phyloP scores from a whole-genome alignment of 164 flowering plant genomes.

The Aristolochia contorta region DNA sequence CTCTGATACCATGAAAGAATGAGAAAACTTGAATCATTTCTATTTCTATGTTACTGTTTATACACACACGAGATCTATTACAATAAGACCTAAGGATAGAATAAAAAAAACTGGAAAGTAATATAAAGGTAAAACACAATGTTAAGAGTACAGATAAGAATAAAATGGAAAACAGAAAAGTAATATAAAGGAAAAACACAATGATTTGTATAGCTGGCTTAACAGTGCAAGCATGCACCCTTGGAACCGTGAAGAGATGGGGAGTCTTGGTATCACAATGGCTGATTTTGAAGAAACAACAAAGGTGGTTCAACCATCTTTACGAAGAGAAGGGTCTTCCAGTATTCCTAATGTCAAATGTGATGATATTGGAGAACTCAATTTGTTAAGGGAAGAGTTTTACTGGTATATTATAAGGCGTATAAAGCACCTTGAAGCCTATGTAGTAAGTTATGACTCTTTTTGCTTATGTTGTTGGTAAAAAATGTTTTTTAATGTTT shows the following conservation, averaged over 20 bases:
- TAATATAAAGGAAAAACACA: too few relatives aligned
- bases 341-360: constrained; percentile 75
- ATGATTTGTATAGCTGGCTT: too few relatives aligned
- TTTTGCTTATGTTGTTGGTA: background rate
- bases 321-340: constrained; percentile 88
- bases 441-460: constrained; percentile 38
- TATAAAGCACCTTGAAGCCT: constrained; percentile 54
- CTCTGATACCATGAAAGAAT: too few relatives aligned
- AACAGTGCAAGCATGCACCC: too few relatives aligned
- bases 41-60: too few relatives aligned
- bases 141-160: too few relatives aligned
- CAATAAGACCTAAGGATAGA: too few relatives aligned
- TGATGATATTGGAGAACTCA: constrained; percentile 95
- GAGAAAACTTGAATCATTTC: too few relatives aligned
- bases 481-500: background rate
- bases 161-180: too few relatives aligned
- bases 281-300: constrained; percentile 89
- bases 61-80: too few relatives aligned
- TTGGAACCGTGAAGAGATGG: constrained; percentile 63
- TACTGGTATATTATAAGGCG: constrained; percentile 56
- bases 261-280: constrained; percentile 62
- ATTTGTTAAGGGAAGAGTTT: constrained; percentile 52
- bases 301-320: constrained; percentile 76
- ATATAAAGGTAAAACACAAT: too few relatives aligned
- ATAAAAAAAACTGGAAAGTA: too few relatives aligned